These are phyloP conservation scores for Discostella stelligera DNA, from an alignment of 352 stramenopile genomes.

Conservation along the genomic window DNA sequence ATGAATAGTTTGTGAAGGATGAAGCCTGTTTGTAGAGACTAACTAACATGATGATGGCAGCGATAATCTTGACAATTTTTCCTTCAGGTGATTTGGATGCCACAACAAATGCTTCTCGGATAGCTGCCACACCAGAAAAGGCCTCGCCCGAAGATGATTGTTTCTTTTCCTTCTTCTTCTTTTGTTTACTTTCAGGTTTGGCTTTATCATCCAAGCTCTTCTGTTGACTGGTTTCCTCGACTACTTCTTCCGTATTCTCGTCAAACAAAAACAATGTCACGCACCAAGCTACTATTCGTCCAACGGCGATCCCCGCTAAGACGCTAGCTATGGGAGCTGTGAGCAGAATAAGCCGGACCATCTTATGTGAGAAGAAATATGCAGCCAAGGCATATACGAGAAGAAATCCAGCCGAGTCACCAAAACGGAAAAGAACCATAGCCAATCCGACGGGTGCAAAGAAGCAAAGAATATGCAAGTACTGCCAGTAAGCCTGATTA, in stretches of 20 bases:
- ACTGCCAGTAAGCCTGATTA: conserved; percentile 81
- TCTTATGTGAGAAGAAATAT: conserved; percentile 84
- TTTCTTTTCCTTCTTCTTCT: conserved; percentile 49
- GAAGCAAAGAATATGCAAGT: conserved; percentile 77
- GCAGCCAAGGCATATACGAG: conserved; percentile 76
- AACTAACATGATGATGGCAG: conserved; percentile 38
- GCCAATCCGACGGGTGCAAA: conserved; percentile 80
- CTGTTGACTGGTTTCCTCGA: neutral
- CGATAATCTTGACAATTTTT: conserved; percentile 26
- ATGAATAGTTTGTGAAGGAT: conserved; percentile 65
- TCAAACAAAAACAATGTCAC: conserved; percentile 50
- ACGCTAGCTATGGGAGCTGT: conserved; percentile 76
- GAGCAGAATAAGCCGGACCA: conserved; percentile 84
- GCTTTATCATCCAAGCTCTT: conserved; percentile 20
- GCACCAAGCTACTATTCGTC: conserved; percentile 46
- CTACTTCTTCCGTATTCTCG: conserved; percentile 22
- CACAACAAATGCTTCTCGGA: conserved; percentile 16
- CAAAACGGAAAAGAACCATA: conserved; percentile 64
- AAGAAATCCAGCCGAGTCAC: conserved; percentile 77
- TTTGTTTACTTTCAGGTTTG: neutral
- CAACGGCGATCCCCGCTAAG: conserved; percentile 77
- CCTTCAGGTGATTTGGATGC: conserved; percentile 17
- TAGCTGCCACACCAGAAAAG: conserved; percentile 24
- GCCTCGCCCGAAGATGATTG: neutral
- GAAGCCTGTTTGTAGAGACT: conserved; percentile 40